Percentiles rank a stretch among this genome's conserved stretches.
phyloP scores from a whole-genome alignment of 129 eudicot genomes.

The Lactuca sativa region DNA sequence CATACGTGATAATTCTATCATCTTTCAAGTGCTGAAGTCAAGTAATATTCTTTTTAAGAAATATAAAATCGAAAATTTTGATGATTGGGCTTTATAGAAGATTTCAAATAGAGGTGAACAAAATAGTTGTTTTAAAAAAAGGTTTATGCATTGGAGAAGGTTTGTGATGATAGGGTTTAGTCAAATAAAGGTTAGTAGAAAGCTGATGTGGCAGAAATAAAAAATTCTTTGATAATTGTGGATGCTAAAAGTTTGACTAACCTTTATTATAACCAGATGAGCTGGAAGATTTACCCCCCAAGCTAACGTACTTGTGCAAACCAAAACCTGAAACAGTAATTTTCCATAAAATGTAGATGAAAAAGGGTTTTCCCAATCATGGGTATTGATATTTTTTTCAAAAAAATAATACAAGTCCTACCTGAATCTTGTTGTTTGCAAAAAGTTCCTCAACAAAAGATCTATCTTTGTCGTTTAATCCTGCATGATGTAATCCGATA shows the following conservation, averaged over 20 bases:
- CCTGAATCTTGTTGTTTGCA: conserved; percentile 99
- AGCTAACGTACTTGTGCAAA: conserved; percentile 97
- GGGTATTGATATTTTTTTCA: neutral
- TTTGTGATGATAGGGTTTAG: too few relatives aligned
- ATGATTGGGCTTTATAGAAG: too few relatives aligned
- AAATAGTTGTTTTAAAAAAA: too few relatives aligned
- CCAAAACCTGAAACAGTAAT: conserved; percentile 66
- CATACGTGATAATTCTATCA: too few relatives aligned
- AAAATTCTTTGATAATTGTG: neutral
- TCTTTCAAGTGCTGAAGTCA: too few relatives aligned
- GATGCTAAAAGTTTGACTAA: conserved; percentile 30
- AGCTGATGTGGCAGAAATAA: neutral
- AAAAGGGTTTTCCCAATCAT: neutral
- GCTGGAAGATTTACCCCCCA: conserved; percentile 99
- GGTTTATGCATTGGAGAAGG: too few relatives aligned
- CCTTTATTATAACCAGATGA: conserved; percentile 94
- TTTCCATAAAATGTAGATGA: conserved; percentile 6
- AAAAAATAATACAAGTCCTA: conserved; percentile 6
- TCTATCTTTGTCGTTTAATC: conserved; percentile 91
- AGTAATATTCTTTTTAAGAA: too few relatives aligned
- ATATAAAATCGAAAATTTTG: too few relatives aligned
- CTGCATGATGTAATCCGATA: conserved; percentile 97
- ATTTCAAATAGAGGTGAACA: too few relatives aligned
- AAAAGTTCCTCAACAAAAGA: conserved; percentile 96
- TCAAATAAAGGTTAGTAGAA: neutral